These are phyloP conservation scores for Chrysoporthe puriensis DNA, from an alignment of 2,329 filamentous ascomycete species.

Conservation along the genomic window DNA sequence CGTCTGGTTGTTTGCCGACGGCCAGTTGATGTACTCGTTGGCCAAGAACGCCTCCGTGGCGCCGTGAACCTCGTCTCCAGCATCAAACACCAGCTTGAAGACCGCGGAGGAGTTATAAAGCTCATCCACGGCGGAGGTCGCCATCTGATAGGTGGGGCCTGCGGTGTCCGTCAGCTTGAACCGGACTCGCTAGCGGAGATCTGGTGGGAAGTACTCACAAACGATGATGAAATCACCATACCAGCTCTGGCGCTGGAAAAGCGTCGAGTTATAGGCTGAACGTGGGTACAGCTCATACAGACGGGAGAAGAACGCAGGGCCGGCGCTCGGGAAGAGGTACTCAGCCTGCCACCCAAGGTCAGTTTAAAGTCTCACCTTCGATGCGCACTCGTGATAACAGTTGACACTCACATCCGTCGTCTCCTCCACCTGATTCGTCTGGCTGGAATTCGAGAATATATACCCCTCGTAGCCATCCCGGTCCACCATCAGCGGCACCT, in stretches of 20 bases:
- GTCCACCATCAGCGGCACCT: conserved; percentile 52
- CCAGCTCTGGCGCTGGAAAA: conserved; percentile 20
- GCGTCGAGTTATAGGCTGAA: conserved; percentile 16
- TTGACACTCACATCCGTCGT: conserved; percentile 16
- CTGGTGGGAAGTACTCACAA: conserved; percentile 7
- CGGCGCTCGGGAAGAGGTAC: conserved; percentile 16
- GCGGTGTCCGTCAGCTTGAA: background rate
- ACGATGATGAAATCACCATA: conserved; percentile 22
- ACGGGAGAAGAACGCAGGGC: conserved; percentile 20
- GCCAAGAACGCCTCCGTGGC: conserved; percentile 42
- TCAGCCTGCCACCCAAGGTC: conserved; percentile 6
- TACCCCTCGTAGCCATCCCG: conserved; percentile 17
- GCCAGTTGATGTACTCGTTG: conserved; percentile 37
- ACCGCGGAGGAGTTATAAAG: conserved; percentile 51
- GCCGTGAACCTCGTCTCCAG: conserved; percentile 43
- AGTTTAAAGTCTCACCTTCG: background rate
- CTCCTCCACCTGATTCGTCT: conserved; percentile 20
- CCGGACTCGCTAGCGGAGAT: background rate
- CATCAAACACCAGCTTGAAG: conserved; percentile 36
- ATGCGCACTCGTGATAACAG: no score
- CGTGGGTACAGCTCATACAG: conserved; percentile 21
- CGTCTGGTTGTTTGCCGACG: conserved; percentile 39
- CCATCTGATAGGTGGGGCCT: conserved; percentile 22
- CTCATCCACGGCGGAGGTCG: conserved; percentile 36
- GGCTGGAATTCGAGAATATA: conserved; percentile 13